Conservation (phyloP, 768 basidiomycete species). For the Lactarius pseudohatsudake region DNA sequence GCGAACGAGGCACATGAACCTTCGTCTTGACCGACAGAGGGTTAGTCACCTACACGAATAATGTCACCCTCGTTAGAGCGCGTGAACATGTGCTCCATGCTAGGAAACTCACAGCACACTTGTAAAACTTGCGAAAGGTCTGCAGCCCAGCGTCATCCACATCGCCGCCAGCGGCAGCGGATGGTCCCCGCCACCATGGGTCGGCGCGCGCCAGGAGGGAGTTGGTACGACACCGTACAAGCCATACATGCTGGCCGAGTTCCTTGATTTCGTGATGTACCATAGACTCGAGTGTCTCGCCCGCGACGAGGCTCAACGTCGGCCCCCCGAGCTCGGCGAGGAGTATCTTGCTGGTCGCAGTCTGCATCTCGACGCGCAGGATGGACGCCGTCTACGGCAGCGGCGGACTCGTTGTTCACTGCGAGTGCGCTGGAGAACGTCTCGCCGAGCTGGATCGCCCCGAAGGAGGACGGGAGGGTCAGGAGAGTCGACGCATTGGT, state of each 20-base stretch:
- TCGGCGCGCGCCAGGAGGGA: slow-evolving; percentile 56
- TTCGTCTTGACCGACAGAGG: slow-evolving; percentile 95
- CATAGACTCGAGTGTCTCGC: slow-evolving; percentile 63
- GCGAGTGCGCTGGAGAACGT: slow-evolving; percentile 82
- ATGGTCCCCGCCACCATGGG: slow-evolving; percentile 50
- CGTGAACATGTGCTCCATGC: neutral
- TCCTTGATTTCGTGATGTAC: slow-evolving; percentile 93
- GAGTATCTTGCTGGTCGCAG: slow-evolving; percentile 60
- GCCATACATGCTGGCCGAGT: slow-evolving; percentile 87
- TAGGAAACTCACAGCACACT: slow-evolving; percentile 68
- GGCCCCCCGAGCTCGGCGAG: slow-evolving; percentile 64
- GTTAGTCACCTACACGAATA: slow-evolving; percentile 70
- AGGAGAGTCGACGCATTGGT: slow-evolving; percentile 77
- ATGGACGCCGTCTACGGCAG: slow-evolving; percentile 60
- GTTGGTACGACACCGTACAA: slow-evolving; percentile 80
- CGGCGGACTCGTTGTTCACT: slow-evolving; percentile 73
- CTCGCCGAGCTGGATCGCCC: slow-evolving; percentile 85
- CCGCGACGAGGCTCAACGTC: slow-evolving; percentile 47
- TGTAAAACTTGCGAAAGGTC: slow-evolving; percentile 87
- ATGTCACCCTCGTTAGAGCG: neutral
- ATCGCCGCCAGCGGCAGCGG: slow-evolving; percentile 4
- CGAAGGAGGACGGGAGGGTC: slow-evolving; percentile 80
- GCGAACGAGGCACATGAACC: slow-evolving; percentile 74
- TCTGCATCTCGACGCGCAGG: slow-evolving; percentile 85
- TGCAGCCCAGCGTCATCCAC: slow-evolving; percentile 54